Evolutionary conservation across 2,329 filamentous ascomycete species (phyloP).

Genomic region (Microthyrium microscopicum): DNA sequence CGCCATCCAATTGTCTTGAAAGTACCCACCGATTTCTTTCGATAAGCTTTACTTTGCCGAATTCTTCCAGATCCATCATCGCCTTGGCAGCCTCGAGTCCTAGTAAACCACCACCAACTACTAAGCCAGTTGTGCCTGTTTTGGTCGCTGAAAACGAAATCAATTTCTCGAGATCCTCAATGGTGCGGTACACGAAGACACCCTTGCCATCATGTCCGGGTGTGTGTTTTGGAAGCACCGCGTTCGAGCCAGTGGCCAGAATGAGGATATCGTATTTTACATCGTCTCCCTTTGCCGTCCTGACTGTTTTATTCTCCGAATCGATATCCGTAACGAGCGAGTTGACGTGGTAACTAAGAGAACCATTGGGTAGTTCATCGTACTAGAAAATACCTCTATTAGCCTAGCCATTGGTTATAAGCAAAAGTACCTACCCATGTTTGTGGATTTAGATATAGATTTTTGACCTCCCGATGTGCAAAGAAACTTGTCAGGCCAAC

Average conservation of each 20-base stretch:
- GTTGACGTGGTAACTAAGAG: constrained; percentile 60
- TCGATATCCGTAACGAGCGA: constrained; percentile 55
- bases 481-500: constrained; percentile 84
- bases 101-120: constrained; percentile 71
- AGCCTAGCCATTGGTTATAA: not conserved
- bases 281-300: constrained; percentile 50
- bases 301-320: constrained; percentile 46
- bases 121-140: constrained; percentile 52
- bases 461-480: constrained; percentile 67
- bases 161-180: constrained; percentile 61
- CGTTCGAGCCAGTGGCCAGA: constrained; percentile 74
- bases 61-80: constrained; percentile 71
- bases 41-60: constrained; percentile 57
- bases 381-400: constrained; percentile 40
- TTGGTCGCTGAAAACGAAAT: constrained; percentile 54
- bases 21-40: constrained; percentile 74
- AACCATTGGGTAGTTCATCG: constrained; percentile 45
- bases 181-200: constrained; percentile 79
- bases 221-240: constrained; percentile 53
- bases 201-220: constrained; percentile 66
- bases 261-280: constrained; percentile 68
- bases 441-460: constrained; percentile 70
- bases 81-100: constrained; percentile 83
- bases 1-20: constrained; percentile 63
- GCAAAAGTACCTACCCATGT: constrained; percentile 49